Percentiles rank a stretch among this genome's conserved stretches.
phyloP scores from a whole-genome alignment of 768 basidiomycete species.

The Lepiota subincarnata region DNA sequence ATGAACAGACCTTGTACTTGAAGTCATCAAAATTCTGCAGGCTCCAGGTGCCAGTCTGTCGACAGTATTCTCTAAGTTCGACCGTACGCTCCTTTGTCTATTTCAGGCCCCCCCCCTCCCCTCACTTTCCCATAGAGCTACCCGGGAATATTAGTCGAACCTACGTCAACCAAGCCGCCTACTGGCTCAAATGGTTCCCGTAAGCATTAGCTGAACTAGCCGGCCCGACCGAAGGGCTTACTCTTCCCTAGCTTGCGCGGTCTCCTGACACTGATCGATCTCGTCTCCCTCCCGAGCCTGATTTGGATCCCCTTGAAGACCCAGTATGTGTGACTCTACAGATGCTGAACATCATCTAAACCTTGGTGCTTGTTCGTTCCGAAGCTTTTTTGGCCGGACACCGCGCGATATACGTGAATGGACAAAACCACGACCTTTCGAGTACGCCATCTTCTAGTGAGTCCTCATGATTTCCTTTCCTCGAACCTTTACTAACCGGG shows the following conservation, averaged over 20 bases:
- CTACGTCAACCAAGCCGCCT: conserved; percentile 77
- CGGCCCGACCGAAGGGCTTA: conserved; percentile 20
- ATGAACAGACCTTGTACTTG: conserved; percentile 15
- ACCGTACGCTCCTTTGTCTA: conserved; percentile 21
- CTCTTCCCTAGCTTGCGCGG: conserved; percentile 53
- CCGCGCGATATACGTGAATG: conserved; percentile 75
- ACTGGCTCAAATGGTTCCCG: conserved; percentile 83
- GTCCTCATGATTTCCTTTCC: conserved; percentile 20
- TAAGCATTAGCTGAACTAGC: conserved; percentile 24
- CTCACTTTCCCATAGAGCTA: conserved; percentile 37
- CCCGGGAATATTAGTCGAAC: conserved; percentile 63
- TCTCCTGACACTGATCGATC: conserved; percentile 77
- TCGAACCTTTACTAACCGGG: neutral
- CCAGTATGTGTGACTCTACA: conserved; percentile 34
- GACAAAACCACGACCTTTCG: conserved; percentile 73
- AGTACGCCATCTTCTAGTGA: conserved; percentile 71
- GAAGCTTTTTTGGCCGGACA: conserved; percentile 65
- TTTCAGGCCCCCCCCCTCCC: neutral
- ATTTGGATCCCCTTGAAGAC: conserved; percentile 65
- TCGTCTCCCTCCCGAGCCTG: conserved; percentile 81
- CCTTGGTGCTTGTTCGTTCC: neutral
- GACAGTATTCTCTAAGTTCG: conserved; percentile 26
- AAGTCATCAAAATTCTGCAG: conserved; percentile 26
- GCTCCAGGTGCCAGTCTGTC: conserved; percentile 21
- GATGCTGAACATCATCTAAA: neutral